These are phyloP conservation scores for Carex myosuroides DNA, from an alignment of 176 grass and related monocot species.

Conservation along the genomic window DNA sequence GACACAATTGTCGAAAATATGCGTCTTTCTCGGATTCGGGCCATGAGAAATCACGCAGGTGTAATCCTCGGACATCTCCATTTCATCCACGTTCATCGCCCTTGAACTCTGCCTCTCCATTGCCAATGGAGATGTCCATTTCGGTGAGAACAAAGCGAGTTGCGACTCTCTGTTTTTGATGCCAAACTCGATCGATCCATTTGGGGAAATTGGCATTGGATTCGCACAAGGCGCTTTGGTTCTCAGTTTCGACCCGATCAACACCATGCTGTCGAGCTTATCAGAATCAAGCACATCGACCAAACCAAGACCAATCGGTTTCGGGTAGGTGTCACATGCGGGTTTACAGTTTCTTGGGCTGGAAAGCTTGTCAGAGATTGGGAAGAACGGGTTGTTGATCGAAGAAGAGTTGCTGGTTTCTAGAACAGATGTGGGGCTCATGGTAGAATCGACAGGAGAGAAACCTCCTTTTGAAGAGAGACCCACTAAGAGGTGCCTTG, in stretches of 20 bases:
- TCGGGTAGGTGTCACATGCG: background rate
- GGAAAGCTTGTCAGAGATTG: background rate
- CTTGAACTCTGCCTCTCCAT: slow-evolving; percentile 1
- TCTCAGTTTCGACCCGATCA: slow-evolving; percentile 7
- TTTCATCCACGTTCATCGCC: slow-evolving; percentile 9
- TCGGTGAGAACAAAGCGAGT: background rate
- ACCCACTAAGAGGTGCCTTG: slow-evolving; percentile 11
- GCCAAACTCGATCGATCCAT: slow-evolving; percentile 1
- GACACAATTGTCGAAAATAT: slow-evolving; percentile 12
- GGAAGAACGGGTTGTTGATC: background rate
- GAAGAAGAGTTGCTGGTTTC: slow-evolving; percentile 4
- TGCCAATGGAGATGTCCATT: background rate
- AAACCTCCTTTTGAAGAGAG: background rate
- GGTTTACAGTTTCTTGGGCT: background rate
- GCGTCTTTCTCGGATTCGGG: slow-evolving; percentile 1
- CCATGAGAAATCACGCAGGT: slow-evolving; percentile 2
- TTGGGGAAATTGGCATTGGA: background rate
- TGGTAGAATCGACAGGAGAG: background rate
- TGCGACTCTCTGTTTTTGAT: slow-evolving; percentile 10
- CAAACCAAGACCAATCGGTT: background rate
- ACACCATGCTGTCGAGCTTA: background rate
- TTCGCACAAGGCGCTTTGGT: background rate
- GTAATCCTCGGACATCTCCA: slow-evolving; percentile 21
- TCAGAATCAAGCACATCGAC: slow-evolving; percentile 1
- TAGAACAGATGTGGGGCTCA: slow-evolving; percentile 8